phyloP scores from a whole-genome alignment of 2,329 filamentous ascomycete species.

The Sporothrix humicola region DNA sequence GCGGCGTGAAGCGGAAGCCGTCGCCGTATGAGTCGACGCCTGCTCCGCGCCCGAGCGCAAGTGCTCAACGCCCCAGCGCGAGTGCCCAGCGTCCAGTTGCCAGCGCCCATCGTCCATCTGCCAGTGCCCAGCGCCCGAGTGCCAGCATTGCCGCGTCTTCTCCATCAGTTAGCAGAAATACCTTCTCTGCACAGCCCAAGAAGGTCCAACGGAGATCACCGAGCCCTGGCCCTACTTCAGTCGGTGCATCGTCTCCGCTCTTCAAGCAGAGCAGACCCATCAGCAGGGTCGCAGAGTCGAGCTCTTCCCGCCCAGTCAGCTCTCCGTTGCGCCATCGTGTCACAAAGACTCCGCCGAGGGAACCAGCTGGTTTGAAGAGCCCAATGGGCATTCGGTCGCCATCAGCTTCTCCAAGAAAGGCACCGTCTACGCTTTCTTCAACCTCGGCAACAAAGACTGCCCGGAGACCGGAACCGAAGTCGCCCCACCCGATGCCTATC shows the following conservation, averaged over 20 bases:
- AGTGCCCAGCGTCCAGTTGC: constrained; percentile 3
- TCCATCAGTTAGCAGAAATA: neutral
- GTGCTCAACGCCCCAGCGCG: constrained; percentile 1
- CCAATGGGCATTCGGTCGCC: constrained; percentile 14
- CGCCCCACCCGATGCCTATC: constrained; percentile 29
- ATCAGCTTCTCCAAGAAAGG: constrained; percentile 29
- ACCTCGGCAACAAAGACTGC: neutral
- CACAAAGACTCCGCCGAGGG: constrained; percentile 32
- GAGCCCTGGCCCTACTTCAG: neutral
- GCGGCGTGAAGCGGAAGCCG: constrained; percentile 36
- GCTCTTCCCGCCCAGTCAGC: neutral
- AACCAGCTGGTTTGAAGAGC: constrained; percentile 12
- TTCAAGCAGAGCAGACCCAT: constrained; percentile 24
- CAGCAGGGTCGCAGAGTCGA: neutral
- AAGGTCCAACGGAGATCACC: constrained; percentile 8
- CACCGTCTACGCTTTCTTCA: neutral
- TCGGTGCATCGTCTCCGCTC: constrained; percentile 17
- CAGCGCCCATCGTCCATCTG: neutral
- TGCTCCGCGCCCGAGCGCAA: neutral
- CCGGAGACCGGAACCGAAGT: constrained; percentile 4
- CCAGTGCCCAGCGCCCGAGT: constrained; percentile 8
- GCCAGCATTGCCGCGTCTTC: neutral
- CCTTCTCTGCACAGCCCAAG: neutral
- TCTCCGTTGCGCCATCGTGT: constrained; percentile 25
- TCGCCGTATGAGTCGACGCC: constrained; percentile 18